Conservation (phyloP, 495 filamentous ascomycete genomes). For the Aspergillus mulundensis region DNA sequence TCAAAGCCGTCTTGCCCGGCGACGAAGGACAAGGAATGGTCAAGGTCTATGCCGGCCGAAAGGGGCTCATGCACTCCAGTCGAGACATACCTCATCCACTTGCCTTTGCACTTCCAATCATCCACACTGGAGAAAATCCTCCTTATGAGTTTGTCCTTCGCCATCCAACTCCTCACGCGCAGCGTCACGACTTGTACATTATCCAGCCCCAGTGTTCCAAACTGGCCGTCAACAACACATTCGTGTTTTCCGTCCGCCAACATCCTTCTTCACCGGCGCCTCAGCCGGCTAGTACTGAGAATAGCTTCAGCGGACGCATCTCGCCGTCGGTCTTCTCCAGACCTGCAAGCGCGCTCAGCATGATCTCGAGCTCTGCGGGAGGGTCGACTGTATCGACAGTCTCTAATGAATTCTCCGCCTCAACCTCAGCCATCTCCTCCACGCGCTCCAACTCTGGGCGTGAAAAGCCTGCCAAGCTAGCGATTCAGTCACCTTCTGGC, state of each 20-base stretch:
- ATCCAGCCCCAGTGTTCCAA: conserved; percentile 86
- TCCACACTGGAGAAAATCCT: conserved; percentile 87
- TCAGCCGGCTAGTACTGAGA: conserved; percentile 49
- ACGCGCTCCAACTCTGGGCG: conserved; percentile 43
- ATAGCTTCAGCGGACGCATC: conserved; percentile 36
- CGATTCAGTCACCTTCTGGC: conserved; percentile 91
- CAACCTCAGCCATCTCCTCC: conserved; percentile 53
- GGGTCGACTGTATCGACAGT: conserved; percentile 36
- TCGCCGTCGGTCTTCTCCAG: conserved; percentile 70
- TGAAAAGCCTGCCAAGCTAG: conserved; percentile 90
- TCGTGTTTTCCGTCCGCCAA: conserved; percentile 92
- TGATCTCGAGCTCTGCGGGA: conserved; percentile 51
- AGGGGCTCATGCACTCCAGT: conserved; percentile 92
- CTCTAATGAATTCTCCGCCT: conserved; percentile 45
- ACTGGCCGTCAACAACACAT: conserved; percentile 91
- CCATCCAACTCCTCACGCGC: conserved; percentile 94
- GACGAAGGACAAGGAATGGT: conserved; percentile 87
- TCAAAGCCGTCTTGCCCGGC: conserved; percentile 86
- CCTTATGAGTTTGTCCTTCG: conserved; percentile 88
- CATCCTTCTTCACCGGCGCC: conserved; percentile 65
- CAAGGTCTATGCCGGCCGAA: conserved; percentile 90
- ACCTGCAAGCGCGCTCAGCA: conserved; percentile 77
- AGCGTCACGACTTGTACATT: conserved; percentile 94
- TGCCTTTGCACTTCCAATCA: conserved; percentile 84
- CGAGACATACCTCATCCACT: conserved; percentile 91